Base-by-base conservation (phyloP, 108 stramenopile genomes). In the Fistulifera solaris region DNA sequence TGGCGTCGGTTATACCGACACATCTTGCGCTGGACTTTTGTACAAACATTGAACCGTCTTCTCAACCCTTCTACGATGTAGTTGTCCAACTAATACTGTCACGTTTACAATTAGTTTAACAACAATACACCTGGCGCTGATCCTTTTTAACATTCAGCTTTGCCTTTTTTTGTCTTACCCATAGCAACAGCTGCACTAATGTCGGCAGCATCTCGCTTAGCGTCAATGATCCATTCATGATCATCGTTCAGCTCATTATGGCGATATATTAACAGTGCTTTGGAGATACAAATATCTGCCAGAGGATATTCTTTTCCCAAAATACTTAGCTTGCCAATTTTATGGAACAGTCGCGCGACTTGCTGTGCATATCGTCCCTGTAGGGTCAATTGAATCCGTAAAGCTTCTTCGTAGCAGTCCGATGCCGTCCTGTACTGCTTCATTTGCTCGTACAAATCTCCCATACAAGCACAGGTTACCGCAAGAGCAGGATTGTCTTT, bases 391-490 rank as follows among this genome's bases (percentile, higher is more conserved):
- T 80, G 67, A 31, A 86, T 82, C 27, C 75, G 56, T 19, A 92
- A 60, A 0, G 86, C 78, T 43, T 86, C 80, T 18, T 86, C 80
- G 51, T 76, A 87, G 15, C 61, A 66, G 28, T 73, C 70, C 14
- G 86, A 81, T 12, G 90, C 83, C 40, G 57, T 60, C 13, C 58
- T 53, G 10, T 76, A 13, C 50, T 86, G 70, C 11, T 80, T 80
- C 40, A 81, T 42, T 41, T 71, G 72, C 56, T 92, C 90, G 52
- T 86, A 82, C 0, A 85, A 86, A 63, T 92, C 90, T 0, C 86
- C 90, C 65, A 88, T 82, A 51, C 82, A 86, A 6, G 79, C 75
- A 4, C 83, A 53, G 23, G 86, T 79, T 1, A 84, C 61, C 2
- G 82, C 75, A 6, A 85, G 78, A 10, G 80, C 79, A 16, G 78